These are phyloP conservation scores for Trichoderma sp. DNA, from an alignment of 2,329 filamentous ascomycete genomes.

Conservation along the genomic window DNA sequence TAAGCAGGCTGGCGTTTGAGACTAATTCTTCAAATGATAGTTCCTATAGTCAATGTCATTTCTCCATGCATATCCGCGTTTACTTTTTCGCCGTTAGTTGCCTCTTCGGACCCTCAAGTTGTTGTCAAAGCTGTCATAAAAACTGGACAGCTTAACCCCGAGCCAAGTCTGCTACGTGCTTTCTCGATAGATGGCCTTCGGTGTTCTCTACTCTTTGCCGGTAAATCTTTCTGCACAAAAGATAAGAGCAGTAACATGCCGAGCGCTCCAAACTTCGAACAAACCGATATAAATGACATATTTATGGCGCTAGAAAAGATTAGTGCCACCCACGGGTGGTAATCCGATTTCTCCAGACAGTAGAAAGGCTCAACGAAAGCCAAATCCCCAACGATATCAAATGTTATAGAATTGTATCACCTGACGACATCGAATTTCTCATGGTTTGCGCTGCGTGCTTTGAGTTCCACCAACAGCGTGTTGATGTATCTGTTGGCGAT, in stretches of 20 bases:
- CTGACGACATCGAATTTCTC: slow-evolving; percentile 33
- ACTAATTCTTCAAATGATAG: slow-evolving; percentile 26
- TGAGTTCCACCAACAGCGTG: slow-evolving; percentile 33
- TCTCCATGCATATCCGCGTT: too few species aligned
- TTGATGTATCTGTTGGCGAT: slow-evolving; percentile 37
- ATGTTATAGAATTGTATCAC: slow-evolving; percentile 39
- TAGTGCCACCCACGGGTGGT: slow-evolving; percentile 36
- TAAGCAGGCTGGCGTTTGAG: slow-evolving; percentile 29
- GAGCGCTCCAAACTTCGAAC: not conserved
- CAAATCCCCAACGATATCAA: slow-evolving; percentile 40
- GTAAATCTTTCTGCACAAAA: not conserved
- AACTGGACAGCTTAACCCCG: slow-evolving; percentile 2
- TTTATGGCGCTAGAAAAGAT: slow-evolving; percentile 33
- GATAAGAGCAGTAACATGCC: slow-evolving; percentile 2
- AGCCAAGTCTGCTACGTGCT: slow-evolving; percentile 1
- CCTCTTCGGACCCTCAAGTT: not conserved
- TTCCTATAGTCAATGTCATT: not conserved
- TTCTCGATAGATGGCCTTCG: slow-evolving; percentile 2
- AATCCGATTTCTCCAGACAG: slow-evolving; percentile 33
- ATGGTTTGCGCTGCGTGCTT: slow-evolving; percentile 26
- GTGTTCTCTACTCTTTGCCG: slow-evolving; percentile 1
- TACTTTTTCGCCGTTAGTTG: not conserved
- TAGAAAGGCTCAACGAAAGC: slow-evolving; percentile 39
- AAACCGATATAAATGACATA: not conserved
- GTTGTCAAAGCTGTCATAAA: slow-evolving; percentile 16